Percentiles rank a stretch among this genome's conserved stretches.
Conservation (phyloP, 805 yeast genomes). For the Lipomyces sp. region DNA sequence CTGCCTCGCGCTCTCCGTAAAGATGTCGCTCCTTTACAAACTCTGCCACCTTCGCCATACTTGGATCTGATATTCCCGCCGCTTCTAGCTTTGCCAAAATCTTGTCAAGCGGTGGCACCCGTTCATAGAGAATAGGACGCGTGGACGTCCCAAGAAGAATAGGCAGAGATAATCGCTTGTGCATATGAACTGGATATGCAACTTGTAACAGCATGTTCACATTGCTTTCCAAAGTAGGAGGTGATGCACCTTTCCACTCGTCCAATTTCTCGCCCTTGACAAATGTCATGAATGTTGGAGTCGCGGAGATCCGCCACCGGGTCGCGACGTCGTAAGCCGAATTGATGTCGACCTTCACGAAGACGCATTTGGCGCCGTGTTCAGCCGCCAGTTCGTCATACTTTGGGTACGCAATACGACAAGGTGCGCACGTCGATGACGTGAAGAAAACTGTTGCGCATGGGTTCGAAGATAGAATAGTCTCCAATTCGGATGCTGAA, state of each 20-base stretch:
- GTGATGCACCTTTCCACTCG: slow-evolving; percentile 32
- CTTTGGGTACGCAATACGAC: slow-evolving; percentile 29
- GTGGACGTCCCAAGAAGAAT: slow-evolving; percentile 15
- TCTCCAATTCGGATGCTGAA: slow-evolving; percentile 19
- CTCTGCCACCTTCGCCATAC: slow-evolving; percentile 10
- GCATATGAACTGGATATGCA: slow-evolving; percentile 30
- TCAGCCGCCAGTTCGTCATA: slow-evolving; percentile 29
- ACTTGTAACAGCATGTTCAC: slow-evolving; percentile 19
- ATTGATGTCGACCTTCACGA: slow-evolving; percentile 30
- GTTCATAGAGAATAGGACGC: slow-evolving; percentile 17
- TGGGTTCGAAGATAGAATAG: slow-evolving; percentile 9
- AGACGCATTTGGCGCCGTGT: slow-evolving; percentile 15
- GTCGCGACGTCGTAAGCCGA: slow-evolving; percentile 22
- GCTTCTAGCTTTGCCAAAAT: slow-evolving; percentile 4
- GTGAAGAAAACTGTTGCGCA: slow-evolving; percentile 30
- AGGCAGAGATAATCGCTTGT: slow-evolving; percentile 19
- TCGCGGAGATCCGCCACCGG: slow-evolving; percentile 28
- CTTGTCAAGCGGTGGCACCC: slow-evolving; percentile 31
- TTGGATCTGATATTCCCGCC: slow-evolving; percentile 6
- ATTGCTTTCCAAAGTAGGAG: slow-evolving; percentile 26
- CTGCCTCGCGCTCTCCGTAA: slow-evolving; percentile 18
- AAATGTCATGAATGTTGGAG: slow-evolving; percentile 32
- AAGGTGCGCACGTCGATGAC: slow-evolving; percentile 31
- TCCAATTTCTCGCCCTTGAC: slow-evolving; percentile 27
- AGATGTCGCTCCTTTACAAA: slow-evolving; percentile 19